Evolutionary conservation across 768 basidiomycete genomes (phyloP).

Genomic region (Leccinellum rugosiceps): DNA sequence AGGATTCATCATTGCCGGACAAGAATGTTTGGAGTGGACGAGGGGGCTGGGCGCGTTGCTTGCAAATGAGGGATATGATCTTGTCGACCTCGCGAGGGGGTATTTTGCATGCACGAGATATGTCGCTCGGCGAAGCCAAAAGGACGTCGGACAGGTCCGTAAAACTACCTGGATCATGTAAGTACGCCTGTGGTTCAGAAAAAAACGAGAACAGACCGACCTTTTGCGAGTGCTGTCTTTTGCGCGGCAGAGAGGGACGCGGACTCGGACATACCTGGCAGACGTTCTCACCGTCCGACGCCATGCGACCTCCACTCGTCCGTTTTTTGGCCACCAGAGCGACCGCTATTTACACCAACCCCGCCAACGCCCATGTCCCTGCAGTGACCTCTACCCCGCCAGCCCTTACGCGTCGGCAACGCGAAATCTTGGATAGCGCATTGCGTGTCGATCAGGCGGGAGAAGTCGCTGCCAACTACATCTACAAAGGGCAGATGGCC

Average conservation of each 20-base stretch:
- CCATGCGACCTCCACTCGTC: constrained; percentile 16
- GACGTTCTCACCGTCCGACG: not conserved
- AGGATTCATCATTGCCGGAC: constrained; percentile 40
- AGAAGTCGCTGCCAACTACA: constrained; percentile 94
- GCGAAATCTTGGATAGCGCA: constrained; percentile 54
- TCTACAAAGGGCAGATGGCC: constrained; percentile 84
- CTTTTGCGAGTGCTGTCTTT: constrained; percentile 36
- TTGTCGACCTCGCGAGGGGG: constrained; percentile 46
- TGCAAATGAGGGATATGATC: constrained; percentile 51
- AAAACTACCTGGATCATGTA: constrained; percentile 43
- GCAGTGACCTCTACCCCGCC: constrained; percentile 55
- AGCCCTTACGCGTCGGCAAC: constrained; percentile 48
- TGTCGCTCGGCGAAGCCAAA: constrained; percentile 44
- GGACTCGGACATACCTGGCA: not conserved
- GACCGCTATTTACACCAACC: constrained; percentile 50
- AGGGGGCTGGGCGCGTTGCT: constrained; percentile 38
- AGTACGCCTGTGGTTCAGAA: not conserved
- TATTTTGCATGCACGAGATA: constrained; percentile 55
- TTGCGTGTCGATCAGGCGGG: constrained; percentile 94
- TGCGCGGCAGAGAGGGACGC: constrained; percentile 31
- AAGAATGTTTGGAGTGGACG: constrained; percentile 39
- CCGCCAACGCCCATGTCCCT: constrained; percentile 32
- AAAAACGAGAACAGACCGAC: constrained; percentile 19
- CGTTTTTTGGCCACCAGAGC: constrained; percentile 30
- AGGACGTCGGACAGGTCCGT: constrained; percentile 48